A percentile compares a stretch with the other conserved stretches of the same genome.
phyloP scores from a whole-genome alignment of 2,329 filamentous ascomycete genomes.

The Paraphaeosphaeria minitans region DNA sequence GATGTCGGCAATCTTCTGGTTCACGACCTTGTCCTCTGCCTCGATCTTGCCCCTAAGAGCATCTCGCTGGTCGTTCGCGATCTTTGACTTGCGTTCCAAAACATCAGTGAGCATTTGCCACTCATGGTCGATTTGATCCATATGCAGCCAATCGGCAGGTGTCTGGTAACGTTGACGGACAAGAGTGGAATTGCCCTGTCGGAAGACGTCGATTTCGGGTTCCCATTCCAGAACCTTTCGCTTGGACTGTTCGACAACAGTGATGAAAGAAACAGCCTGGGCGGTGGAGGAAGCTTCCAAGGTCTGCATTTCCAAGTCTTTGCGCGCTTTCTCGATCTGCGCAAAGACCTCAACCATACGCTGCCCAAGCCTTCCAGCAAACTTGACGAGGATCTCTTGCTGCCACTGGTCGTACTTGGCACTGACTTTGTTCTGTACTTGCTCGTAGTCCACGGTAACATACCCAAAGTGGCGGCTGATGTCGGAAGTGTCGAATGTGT shows the following conservation, averaged over 20 bases:
- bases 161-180: slow-evolving; percentile 93
- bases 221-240: slow-evolving; percentile 93
- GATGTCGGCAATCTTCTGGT: slow-evolving; percentile 84
- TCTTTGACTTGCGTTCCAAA: slow-evolving; percentile 87
- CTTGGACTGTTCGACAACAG: slow-evolving; percentile 94
- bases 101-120: slow-evolving; percentile 95
- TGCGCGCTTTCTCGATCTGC: slow-evolving; percentile 87
- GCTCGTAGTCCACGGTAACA: slow-evolving; percentile 95
- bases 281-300: slow-evolving; percentile 94
- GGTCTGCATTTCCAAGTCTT: slow-evolving; percentile 88
- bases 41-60: slow-evolving; percentile 92
- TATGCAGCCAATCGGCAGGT: slow-evolving; percentile 89
- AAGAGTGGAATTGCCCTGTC: slow-evolving; percentile 91
- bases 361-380: slow-evolving; percentile 83
- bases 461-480: slow-evolving; percentile 92
- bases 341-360: slow-evolving; percentile 92
- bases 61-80: slow-evolving; percentile 95
- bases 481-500: slow-evolving; percentile 97
- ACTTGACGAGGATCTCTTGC: slow-evolving; percentile 93
- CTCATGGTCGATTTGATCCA: slow-evolving; percentile 94
- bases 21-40: slow-evolving; percentile 90
- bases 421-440: slow-evolving; percentile 98
- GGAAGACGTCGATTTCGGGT: slow-evolving; percentile 93
- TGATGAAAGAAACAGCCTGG: slow-evolving; percentile 97
- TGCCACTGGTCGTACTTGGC: slow-evolving; percentile 99